Evolutionary conservation across 805 yeast genomes (phyloP), one percentile per base, ranked within the genome.

Genomic region (Saturnispora dispora): DNA sequence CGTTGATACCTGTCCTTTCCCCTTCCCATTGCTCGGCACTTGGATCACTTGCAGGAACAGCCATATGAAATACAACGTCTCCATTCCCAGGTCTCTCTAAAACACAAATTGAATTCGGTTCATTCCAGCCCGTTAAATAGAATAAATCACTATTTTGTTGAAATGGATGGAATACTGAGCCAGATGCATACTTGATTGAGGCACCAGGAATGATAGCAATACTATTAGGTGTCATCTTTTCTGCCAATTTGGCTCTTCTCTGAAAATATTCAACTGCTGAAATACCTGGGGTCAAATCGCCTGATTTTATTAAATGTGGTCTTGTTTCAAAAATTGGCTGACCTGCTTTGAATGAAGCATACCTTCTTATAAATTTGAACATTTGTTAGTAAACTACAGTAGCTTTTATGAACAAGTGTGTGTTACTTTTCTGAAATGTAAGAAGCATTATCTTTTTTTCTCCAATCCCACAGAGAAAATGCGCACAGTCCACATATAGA

Each of bases 21-120:
- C 99, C 99, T 59, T 91, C 97, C 99, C 99, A 93, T 56, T 84
- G 79, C 67, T 93, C 99, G 22, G 77, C 79, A 46, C 73, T 74
- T 5, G 80, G 76, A 62, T 90, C 85, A 63, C 85, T 84, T 15
- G 88, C 89, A 3, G 89, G 96, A 3, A 91, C 96, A 47, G 89
- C 70, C 83, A 93, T 77, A 58, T 87, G 91, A 57, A 86, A 78
- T 8, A 76, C 64, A 47, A 80, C 78, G n/a, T 76, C 69, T 52
- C 74, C 68, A 50, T 73, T 72, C 35, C 71, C 68, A 41, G 81
- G 77, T 58, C 81, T 83, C 58, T 85, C 95, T 44, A 88, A 66
- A 9, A 83, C 64, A 55, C 79, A 77, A 55, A 83, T 77, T 0
- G 95, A 79, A 57, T 86, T 83, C 3, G 97, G 96, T 62, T 90